Evolutionary conservation across 1,139 yeast species (phyloP).

Genomic region (Entelexis paramagnoliae): DNA sequence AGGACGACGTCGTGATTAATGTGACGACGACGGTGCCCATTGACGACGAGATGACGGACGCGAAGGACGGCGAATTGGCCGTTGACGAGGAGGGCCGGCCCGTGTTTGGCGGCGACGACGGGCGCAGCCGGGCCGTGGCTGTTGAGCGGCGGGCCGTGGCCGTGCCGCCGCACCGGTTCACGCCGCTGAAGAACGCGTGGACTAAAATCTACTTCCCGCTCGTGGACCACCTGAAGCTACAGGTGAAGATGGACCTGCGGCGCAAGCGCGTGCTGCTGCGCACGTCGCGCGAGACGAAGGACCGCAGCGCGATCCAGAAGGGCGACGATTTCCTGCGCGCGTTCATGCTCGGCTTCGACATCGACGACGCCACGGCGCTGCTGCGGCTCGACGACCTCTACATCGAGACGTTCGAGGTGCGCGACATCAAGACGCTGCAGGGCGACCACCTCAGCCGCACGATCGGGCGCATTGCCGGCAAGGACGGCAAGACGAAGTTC

Average conservation of each 20-base stretch:
- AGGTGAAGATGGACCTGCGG: conserved; percentile 87
- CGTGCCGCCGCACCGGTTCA: conserved; percentile 94
- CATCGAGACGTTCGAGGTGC: conserved; percentile 91
- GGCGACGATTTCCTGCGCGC: conserved; percentile 96
- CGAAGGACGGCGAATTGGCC: conserved; percentile 28
- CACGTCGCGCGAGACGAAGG: conserved; percentile 73
- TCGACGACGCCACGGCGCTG: conserved; percentile 92
- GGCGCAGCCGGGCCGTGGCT: conserved; percentile 59
- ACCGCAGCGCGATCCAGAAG: conserved; percentile 89
- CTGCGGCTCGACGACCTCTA: conserved; percentile 89
- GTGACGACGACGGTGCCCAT: conserved; percentile 36
- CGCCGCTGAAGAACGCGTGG: conserved; percentile 86
- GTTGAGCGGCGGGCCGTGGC: conserved; percentile 79
- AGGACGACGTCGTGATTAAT: conserved; percentile 58
- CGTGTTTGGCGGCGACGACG: conserved; percentile 65
- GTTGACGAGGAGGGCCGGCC: conserved; percentile 90
- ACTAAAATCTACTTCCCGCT: conserved; percentile 88
- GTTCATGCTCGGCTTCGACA: conserved; percentile 88
- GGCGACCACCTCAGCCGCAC: conserved; percentile 98
- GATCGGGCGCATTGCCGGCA: conserved; percentile 98
- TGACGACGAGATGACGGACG: conserved; percentile 24
- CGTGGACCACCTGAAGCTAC: conserved; percentile 86
- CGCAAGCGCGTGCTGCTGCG: conserved; percentile 70
- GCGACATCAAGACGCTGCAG: conserved; percentile 87
- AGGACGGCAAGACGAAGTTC: conserved; percentile 96